phyloP scores from a whole-genome alignment of 2,329 filamentous ascomycete species.

The Aspergillus clavatus region DNA sequence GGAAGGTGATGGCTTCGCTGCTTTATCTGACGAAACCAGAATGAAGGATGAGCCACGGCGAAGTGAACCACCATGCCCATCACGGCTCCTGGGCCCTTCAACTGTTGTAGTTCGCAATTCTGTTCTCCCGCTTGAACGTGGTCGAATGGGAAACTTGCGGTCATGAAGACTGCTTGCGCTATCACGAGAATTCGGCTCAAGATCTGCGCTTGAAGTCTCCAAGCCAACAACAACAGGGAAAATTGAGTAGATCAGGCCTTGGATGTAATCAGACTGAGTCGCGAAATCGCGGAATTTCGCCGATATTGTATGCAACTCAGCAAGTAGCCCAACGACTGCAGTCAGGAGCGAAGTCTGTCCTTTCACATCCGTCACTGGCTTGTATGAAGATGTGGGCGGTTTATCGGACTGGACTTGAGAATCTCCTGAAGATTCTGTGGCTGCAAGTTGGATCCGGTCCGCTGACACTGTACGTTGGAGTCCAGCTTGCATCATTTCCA shows the following conservation, averaged over 20 bases:
- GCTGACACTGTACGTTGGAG: conserved; percentile 61
- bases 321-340: conserved; percentile 72
- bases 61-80: conserved; percentile 56
- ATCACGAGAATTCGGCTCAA: conserved; percentile 79
- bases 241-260: conserved; percentile 70
- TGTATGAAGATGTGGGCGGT: conserved; percentile 13
- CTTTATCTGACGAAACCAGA: conserved; percentile 68
- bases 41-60: conserved; percentile 87
- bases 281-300: conserved; percentile 77
- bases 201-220: conserved; percentile 75
- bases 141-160: conserved; percentile 75
- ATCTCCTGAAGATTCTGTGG: conserved; percentile 21
- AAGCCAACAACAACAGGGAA: conserved; percentile 86
- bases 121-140: conserved; percentile 60
- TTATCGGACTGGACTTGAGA: conserved; percentile 6
- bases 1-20: conserved; percentile 53
- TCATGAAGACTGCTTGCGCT: conserved; percentile 80
- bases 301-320: conserved; percentile 72
- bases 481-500: conserved; percentile 81
- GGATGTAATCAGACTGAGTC: conserved; percentile 71
- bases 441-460: conserved; percentile 56
- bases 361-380: conserved; percentile 31
- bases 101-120: conserved; percentile 70
- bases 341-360: conserved; percentile 65
- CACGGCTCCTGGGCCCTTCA: conserved; percentile 44